These are phyloP conservation scores for Hanseniaspora valbyensis DNA, from an alignment of 805 yeast genomes.

Conservation along the genomic window DNA sequence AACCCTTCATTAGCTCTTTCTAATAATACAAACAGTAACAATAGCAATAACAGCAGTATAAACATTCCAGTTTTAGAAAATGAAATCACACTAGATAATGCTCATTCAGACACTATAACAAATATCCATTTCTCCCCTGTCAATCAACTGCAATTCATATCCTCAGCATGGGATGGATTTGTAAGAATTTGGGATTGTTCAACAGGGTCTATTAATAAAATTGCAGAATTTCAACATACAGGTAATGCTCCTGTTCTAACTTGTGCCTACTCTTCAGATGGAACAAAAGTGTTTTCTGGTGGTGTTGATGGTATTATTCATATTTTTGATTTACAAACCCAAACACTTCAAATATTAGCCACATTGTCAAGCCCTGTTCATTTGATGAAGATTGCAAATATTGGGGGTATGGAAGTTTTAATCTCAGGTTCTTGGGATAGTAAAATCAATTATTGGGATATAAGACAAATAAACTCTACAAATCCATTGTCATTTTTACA, in stretches of 20 bases:
- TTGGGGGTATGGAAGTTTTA: slow-evolving; percentile 74
- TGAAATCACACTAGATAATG: slow-evolving; percentile 60
- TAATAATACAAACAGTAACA: slow-evolving; percentile 21
- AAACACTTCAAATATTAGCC: slow-evolving; percentile 77
- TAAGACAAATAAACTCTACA: slow-evolving; percentile 51
- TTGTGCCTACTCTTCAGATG: slow-evolving; percentile 39
- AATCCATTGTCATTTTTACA: slow-evolving; percentile 64
- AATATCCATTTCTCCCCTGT: slow-evolving; percentile 79
- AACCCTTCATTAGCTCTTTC: neutral
- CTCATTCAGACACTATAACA: slow-evolving; percentile 86
- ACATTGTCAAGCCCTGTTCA: slow-evolving; percentile 73
- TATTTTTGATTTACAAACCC: slow-evolving; percentile 68
- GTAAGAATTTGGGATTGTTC: slow-evolving; percentile 80
- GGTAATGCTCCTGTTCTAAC: slow-evolving; percentile 13
- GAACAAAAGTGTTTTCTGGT: slow-evolving; percentile 75
- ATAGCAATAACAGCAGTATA: slow-evolving; percentile 25
- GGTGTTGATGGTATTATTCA: slow-evolving; percentile 86
- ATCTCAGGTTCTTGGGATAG: slow-evolving; percentile 90
- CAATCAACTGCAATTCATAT: slow-evolving; percentile 64
- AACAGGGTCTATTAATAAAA: slow-evolving; percentile 57
- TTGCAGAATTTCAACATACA: neutral
- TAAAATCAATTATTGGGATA: slow-evolving; percentile 89
- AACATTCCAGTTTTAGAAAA: slow-evolving; percentile 36
- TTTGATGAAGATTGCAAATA: slow-evolving; percentile 62
- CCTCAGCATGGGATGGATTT: slow-evolving; percentile 88